phyloP scores from a whole-genome alignment of 73 alveolate species.

The Uronychia setigera region DNA sequence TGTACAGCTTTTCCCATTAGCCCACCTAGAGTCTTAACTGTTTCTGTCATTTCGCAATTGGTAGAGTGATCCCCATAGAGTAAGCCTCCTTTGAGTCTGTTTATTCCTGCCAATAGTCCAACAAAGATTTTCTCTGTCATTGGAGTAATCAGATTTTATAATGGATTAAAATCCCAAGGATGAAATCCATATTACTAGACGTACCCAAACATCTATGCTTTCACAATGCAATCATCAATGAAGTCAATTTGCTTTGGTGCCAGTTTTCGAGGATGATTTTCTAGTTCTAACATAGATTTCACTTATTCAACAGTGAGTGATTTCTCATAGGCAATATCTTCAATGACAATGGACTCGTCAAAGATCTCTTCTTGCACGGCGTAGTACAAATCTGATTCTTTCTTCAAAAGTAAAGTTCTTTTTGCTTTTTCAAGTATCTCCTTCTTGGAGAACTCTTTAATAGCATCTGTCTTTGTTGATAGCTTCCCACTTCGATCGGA shows the following conservation, averaged over 20 bases:
- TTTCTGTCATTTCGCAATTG: neutral
- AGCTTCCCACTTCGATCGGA: neutral
- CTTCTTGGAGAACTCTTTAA: neutral
- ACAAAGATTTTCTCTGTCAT: neutral
- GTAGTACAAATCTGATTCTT: neutral
- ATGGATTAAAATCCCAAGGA: neutral
- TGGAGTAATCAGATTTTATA: neutral
- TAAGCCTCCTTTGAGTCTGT: neutral
- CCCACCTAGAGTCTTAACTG: neutral
- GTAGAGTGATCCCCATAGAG: neutral
- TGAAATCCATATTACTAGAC: neutral
- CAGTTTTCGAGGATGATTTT: no score
- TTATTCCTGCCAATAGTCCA: neutral
- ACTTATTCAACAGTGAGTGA: neutral
- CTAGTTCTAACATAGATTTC: no score
- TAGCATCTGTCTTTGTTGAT: neutral
- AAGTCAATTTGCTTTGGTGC: no score
- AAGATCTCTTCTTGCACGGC: neutral
- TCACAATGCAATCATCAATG: neutral
- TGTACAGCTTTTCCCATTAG: neutral
- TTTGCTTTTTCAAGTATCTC: neutral
- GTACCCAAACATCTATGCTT: neutral
- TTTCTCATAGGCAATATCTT: neutral
- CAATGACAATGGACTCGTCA: neutral
- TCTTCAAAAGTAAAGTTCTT: neutral